A percentile compares a stretch with the other conserved stretches of the same genome.
Evolutionary conservation across 441 rosid genomes (phyloP).

Genomic region (Pelargonium exstipulatum): DNA sequence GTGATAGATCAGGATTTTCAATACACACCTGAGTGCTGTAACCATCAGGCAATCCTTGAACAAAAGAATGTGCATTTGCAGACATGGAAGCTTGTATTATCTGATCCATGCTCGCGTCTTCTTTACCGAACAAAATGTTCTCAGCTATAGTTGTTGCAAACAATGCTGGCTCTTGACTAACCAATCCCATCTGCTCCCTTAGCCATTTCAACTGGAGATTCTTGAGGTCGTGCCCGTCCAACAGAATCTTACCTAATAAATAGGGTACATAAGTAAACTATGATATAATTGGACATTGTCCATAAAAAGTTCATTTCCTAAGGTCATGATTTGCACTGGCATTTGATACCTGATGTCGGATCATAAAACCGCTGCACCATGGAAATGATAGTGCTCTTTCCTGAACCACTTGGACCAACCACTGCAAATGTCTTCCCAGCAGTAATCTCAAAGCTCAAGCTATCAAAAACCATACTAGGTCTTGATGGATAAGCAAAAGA

Average conservation of each 20-base stretch:
- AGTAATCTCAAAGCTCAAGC: conserved; percentile 45
- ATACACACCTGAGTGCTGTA: conserved; percentile 56
- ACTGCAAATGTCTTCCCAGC: conserved; percentile 56
- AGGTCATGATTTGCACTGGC: too few relatives aligned
- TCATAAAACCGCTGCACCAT: conserved; percentile 63
- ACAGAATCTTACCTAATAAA: conserved; percentile 25
- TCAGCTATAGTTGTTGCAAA: conserved; percentile 59
- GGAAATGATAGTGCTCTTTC: conserved; percentile 51
- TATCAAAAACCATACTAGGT: conserved; percentile 49
- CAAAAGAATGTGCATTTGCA: conserved; percentile 67
- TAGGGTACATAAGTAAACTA: not conserved
- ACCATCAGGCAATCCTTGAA: conserved; percentile 50
- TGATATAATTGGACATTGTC: not conserved
- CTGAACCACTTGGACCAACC: conserved; percentile 63
- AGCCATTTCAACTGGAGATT: conserved; percentile 62
- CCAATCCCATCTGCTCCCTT: conserved; percentile 61
- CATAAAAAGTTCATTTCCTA: too few relatives aligned
- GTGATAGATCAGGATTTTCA: too few relatives aligned
- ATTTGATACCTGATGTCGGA: conserved; percentile 38
- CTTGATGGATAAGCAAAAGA: conserved; percentile 57
- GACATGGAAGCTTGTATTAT: conserved; percentile 49
- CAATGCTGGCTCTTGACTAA: conserved; percentile 67
- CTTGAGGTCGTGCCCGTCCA: conserved; percentile 51
- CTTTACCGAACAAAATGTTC: conserved; percentile 56
- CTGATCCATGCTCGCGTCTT: conserved; percentile 56